Evolutionary conservation across 2,329 filamentous ascomycete genomes (phyloP).

Genomic region (Rosellinia necatrix): DNA sequence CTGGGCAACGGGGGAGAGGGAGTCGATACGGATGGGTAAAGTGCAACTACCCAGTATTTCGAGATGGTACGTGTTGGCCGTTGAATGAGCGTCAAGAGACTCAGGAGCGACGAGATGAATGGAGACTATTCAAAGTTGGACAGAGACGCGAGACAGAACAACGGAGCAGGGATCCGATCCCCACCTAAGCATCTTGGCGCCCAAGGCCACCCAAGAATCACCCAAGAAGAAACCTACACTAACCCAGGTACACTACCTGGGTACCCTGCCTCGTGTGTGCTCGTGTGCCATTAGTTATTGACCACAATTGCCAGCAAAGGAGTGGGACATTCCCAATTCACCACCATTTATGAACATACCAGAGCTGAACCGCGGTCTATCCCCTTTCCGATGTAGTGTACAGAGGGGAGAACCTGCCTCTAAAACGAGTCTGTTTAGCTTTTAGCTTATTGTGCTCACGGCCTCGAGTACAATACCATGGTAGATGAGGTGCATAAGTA

Average conservation of each 20-base stretch:
- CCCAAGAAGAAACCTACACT: no score
- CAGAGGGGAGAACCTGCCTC: neutral
- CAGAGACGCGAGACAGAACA: slow-evolving; percentile 13
- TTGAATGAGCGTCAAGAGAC: slow-evolving; percentile 14
- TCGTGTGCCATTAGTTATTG: no score
- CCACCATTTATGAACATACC: neutral
- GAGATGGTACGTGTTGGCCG: slow-evolving; percentile 4
- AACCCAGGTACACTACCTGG: neutral
- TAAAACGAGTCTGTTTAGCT: neutral
- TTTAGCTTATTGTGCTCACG: no score
- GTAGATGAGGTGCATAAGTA: neutral
- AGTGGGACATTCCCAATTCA: neutral
- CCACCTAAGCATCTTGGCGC: slow-evolving; percentile 11
- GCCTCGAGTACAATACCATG: neutral
- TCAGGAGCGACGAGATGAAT: slow-evolving; percentile 19
- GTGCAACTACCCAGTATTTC: neutral
- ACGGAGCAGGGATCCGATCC: slow-evolving; percentile 11
- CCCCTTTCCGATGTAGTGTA: neutral
- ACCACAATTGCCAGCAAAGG: neutral
- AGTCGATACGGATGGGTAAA: neutral
- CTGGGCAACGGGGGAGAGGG: slow-evolving; percentile 13
- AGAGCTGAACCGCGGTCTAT: neutral
- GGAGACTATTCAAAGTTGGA: no score
- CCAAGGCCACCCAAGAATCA: neutral
- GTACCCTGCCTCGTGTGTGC: neutral